Conservation (phyloP, 2,329 filamentous ascomycete genomes). For the Elsinoe arachidis region DNA sequence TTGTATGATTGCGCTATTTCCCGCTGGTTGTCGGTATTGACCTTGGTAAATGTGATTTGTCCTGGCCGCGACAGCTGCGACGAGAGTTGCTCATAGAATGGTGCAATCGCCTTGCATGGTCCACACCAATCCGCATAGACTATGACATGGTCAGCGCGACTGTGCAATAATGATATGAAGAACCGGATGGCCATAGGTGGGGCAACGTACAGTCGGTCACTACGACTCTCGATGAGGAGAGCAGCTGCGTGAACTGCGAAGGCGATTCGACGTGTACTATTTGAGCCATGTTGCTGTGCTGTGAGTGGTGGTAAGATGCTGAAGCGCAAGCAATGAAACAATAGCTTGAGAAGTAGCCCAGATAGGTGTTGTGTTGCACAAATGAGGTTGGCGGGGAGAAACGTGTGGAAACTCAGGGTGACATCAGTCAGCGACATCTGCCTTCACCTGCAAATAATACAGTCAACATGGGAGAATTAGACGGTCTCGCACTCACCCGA, state of each 20-base stretch:
- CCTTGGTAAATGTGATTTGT: constrained; percentile 73
- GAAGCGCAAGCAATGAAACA: neutral
- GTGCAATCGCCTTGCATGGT: constrained; percentile 75
- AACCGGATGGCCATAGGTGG: neutral
- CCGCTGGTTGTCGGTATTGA: constrained; percentile 71
- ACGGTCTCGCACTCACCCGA: constrained; percentile 26
- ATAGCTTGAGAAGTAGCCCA: neutral
- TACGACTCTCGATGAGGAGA: constrained; percentile 67
- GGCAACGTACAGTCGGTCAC: constrained; percentile 73
- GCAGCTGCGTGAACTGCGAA: constrained; percentile 55
- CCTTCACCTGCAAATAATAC: constrained; percentile 1
- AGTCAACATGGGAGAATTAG: constrained; percentile 17
- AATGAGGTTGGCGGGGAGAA: constrained; percentile 10
- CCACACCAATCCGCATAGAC: constrained; percentile 84
- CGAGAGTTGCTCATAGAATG: constrained; percentile 72
- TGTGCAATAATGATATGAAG: neutral
- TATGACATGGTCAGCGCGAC: constrained; percentile 34
- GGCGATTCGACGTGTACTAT: constrained; percentile 37
- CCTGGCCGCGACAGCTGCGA: constrained; percentile 60
- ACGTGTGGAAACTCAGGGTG: constrained; percentile 1
- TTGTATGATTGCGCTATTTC: constrained; percentile 65
- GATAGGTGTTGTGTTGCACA: neutral
- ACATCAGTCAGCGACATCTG: constrained; percentile 8
- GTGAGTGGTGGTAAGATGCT: constrained; percentile 13
- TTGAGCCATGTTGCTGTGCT: constrained; percentile 33